Conservation (phyloP, 2,329 filamentous ascomycete species). For the Mycogone perniciosa region DNA sequence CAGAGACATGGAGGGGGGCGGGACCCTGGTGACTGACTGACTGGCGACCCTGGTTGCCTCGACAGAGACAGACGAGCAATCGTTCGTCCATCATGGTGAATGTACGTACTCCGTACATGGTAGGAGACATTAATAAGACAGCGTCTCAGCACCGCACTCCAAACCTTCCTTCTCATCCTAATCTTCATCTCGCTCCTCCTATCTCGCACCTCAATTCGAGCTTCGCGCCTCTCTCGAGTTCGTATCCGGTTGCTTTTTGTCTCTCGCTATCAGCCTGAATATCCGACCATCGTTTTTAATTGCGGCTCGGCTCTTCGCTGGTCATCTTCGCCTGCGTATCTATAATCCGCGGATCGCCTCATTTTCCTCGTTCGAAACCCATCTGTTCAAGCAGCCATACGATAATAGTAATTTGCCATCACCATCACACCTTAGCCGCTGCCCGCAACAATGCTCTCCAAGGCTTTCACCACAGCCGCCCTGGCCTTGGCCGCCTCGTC, state of each 20-base stretch:
- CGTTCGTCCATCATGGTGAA: background rate
- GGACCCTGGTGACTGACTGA: slow-evolving; percentile 2
- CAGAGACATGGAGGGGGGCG: slow-evolving; percentile 1
- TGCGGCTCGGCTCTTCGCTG: slow-evolving; percentile 2
- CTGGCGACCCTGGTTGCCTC: background rate
- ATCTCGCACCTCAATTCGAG: background rate
- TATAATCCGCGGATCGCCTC: background rate
- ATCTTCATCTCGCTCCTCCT: slow-evolving; percentile 5
- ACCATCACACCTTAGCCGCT: background rate
- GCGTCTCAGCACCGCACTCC: slow-evolving; percentile 7
- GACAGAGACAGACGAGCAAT: background rate
- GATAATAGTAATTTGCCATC: slow-evolving; percentile 1
- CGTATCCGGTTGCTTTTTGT: slow-evolving; percentile 5
- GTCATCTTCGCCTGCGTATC: slow-evolving; percentile 4
- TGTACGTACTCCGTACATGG: background rate
- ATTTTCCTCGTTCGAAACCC: slow-evolving; percentile 1
- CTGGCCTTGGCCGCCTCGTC: slow-evolving; percentile 44
- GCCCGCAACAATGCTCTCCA: slow-evolving; percentile 34
- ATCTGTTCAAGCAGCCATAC: background rate
- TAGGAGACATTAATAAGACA: slow-evolving; percentile 11
- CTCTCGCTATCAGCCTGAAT: slow-evolving; percentile 11
- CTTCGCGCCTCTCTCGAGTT: slow-evolving; percentile 7
- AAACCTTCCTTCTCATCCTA: background rate
- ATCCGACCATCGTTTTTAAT: slow-evolving; percentile 6
- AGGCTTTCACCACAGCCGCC: slow-evolving; percentile 38